Evolutionary conservation across 805 yeast species (phyloP), one percentile per base, ranked within the genome.

Genomic region (Aciculoconidium aculeatum): DNA sequence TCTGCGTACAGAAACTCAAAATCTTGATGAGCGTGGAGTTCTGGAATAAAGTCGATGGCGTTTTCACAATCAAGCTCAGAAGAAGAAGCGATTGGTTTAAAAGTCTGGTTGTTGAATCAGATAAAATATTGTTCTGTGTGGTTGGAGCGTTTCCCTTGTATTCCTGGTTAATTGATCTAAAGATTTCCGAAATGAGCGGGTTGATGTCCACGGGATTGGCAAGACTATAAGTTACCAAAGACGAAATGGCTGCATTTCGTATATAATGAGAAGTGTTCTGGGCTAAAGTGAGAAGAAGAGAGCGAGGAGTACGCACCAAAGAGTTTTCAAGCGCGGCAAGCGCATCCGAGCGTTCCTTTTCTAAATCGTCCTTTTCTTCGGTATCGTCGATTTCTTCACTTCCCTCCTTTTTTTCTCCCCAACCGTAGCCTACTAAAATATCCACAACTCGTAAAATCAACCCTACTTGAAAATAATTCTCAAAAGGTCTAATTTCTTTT

Each of bases 1-100:
- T 58, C 31, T 65, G 70, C 7, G 70, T 65, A 39, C 70, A 65
- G 34, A 61, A 64, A 55, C 69, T 62, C 36, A 65, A 45, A 7
- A 64, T 47, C 31, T 61, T 61, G 12, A 64, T 62, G 12, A 63
- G 48, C 3, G 64, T 58, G 5, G 69, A 47, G 29, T 61, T 61
- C 34, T 62, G 68, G 5, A 65, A 41, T 10, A 52, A 35, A 2
- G 53, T 45, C 7, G 55, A 43, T 12, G 59, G 56, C 1, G 68
- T 53, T 24, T 57, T 61, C 31, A 51, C 58, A 11, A 65, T 45
- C 14, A 63, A 41, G 1, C 64, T 40, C 49, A 52, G 53, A 19
- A 65, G 44, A 2, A 60, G 55, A 23, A 65, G 47, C 1, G 69
- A 52, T 37, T 51, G 58, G 11, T 59, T 55, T 17, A 53, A 32